These are phyloP conservation scores for Coemansia aciculifera DNA, from an alignment of 192 early-diverging fungal species.

Conservation along the genomic window DNA sequence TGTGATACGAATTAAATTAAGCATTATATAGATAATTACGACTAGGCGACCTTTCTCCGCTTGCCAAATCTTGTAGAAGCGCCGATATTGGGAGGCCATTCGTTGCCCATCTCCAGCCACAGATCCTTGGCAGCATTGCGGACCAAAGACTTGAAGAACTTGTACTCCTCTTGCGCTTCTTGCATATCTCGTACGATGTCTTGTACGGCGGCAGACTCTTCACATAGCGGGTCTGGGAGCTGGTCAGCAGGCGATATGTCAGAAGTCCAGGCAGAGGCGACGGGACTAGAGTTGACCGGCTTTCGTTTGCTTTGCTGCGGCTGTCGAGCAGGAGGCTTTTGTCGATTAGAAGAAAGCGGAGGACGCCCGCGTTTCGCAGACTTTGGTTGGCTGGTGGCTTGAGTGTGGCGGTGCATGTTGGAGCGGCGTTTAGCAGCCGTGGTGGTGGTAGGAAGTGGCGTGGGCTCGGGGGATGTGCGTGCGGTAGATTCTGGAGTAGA, in stretches of 20 bases:
- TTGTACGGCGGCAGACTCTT: slow-evolving; percentile 10
- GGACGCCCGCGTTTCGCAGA: slow-evolving; percentile 8
- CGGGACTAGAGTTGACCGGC: not conserved
- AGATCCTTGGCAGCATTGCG: slow-evolving; percentile 42
- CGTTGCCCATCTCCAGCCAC: slow-evolving; percentile 49
- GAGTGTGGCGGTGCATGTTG: not conserved
- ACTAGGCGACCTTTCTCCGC: slow-evolving; percentile 32
- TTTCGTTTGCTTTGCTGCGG: slow-evolving; percentile 9
- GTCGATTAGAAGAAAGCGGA: slow-evolving; percentile 7
- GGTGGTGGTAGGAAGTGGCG: slow-evolving; percentile 2
- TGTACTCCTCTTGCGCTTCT: slow-evolving; percentile 45
- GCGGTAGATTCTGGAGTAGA: slow-evolving; percentile 19
- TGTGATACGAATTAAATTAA: not conserved
- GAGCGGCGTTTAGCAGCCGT: not conserved
- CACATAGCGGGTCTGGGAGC: not conserved
- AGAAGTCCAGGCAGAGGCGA: slow-evolving; percentile 1
- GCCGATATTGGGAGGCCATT: slow-evolving; percentile 43
- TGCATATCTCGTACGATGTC: slow-evolving; percentile 26
- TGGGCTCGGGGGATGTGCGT: slow-evolving; percentile 7
- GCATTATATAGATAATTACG: not conserved
- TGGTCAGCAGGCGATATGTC: not conserved
- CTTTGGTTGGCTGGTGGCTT: not conserved
- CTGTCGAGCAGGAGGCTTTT: slow-evolving; percentile 10
- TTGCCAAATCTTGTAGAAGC: slow-evolving; percentile 45
- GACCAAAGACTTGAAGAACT: slow-evolving; percentile 27